Conservation (phyloP, 768 basidiomycete genomes). For the Dictyophora rubrovolvata region DNA sequence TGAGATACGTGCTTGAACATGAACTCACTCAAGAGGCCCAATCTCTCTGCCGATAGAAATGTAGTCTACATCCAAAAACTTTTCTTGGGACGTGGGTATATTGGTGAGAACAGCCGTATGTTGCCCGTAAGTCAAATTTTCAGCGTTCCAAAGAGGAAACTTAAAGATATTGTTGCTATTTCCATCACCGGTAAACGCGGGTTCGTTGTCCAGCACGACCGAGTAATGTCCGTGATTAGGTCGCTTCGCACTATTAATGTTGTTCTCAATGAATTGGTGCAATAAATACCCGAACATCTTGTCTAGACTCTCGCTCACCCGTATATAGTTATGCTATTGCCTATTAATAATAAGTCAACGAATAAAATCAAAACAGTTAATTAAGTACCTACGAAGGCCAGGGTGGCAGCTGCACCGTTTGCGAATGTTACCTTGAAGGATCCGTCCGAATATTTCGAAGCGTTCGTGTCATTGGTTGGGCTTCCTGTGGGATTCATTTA, state of each 20-base stretch:
- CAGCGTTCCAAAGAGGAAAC: background rate
- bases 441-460: background rate
- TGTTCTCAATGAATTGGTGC: too few species aligned
- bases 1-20: background rate
- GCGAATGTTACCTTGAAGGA: background rate
- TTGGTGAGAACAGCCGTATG: background rate
- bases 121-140: background rate
- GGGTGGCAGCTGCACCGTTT: background rate
- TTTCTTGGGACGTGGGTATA: background rate
- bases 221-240: background rate
- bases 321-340: too few species aligned
- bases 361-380: too few species aligned
- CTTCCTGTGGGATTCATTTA: background rate
- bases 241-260: background rate
- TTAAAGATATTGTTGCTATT: background rate
- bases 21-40: background rate
- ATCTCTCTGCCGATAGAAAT: conserved; percentile 2
- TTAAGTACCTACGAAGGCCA: background rate
- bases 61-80: background rate
- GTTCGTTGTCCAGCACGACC: background rate
- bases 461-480: background rate
- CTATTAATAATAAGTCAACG: too few species aligned
- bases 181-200: background rate
- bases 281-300: too few species aligned
- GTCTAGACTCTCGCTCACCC: too few species aligned